phyloP scores from a whole-genome alignment of 805 yeast species.

The Zygotorulaspora sp. region DNA sequence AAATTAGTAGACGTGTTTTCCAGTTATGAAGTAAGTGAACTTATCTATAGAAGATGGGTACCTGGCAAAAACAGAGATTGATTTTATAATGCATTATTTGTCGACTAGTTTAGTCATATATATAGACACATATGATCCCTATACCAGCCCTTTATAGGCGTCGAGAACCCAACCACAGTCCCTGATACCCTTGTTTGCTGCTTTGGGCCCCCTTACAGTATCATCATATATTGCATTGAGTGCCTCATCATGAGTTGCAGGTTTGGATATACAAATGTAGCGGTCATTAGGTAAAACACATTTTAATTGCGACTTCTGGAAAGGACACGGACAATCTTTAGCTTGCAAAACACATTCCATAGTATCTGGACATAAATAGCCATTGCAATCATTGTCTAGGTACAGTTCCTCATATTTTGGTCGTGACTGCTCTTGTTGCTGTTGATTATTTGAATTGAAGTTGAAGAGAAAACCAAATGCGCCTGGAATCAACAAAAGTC shows the following conservation, averaged over 20 bases:
- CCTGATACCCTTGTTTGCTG: slow-evolving; percentile 47
- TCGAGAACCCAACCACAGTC: slow-evolving; percentile 84
- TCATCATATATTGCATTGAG: slow-evolving; percentile 38
- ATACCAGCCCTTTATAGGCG: slow-evolving; percentile 54
- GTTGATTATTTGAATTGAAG: slow-evolving; percentile 23
- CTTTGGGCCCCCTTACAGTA: slow-evolving; percentile 46
- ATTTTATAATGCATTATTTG: neutral
- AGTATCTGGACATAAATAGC: slow-evolving; percentile 80
- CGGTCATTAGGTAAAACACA: slow-evolving; percentile 67
- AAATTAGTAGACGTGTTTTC: slow-evolving; percentile 33
- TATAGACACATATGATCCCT: slow-evolving; percentile 7
- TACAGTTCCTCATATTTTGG: slow-evolving; percentile 36
- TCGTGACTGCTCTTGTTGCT: slow-evolving; percentile 35
- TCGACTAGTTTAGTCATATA: slow-evolving; percentile 3
- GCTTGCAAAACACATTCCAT: slow-evolving; percentile 66
- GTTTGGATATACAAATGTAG: slow-evolving; percentile 79
- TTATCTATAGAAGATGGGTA: slow-evolving; percentile 75
- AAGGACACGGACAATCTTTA: slow-evolving; percentile 84
- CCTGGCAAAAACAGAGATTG: slow-evolving; percentile 80
- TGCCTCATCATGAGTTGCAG: slow-evolving; percentile 46
- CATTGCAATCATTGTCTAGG: slow-evolving; percentile 47
- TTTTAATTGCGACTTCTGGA: slow-evolving; percentile 76
- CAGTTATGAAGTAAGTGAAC: slow-evolving; percentile 52
- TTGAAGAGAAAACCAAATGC: slow-evolving; percentile 38
- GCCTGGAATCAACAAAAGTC: slow-evolving; percentile 1